Conservation (phyloP, 352 stramenopile species). For the Phytopythium montanum region DNA sequence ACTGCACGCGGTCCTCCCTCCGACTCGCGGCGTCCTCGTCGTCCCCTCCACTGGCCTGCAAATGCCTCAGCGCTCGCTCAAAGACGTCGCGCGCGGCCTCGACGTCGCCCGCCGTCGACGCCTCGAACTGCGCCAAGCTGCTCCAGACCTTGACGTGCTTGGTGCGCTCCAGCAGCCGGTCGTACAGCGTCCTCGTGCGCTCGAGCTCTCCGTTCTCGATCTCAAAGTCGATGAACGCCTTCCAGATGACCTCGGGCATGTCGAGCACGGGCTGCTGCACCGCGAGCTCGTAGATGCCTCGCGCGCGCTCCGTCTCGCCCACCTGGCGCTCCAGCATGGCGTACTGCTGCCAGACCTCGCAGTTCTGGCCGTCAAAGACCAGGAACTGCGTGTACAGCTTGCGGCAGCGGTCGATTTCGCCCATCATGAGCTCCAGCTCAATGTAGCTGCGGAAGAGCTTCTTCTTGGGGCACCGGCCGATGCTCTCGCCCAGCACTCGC, state of each 20-base stretch:
- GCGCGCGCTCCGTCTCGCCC: conserved; percentile 91
- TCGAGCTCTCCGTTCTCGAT: conserved; percentile 83
- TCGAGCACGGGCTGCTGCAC: conserved; percentile 94
- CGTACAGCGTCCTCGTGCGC: conserved; percentile 92
- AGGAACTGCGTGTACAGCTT: conserved; percentile 88
- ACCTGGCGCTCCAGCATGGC: conserved; percentile 95
- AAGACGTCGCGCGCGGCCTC: conserved; percentile 88
- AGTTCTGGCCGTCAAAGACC: conserved; percentile 87
- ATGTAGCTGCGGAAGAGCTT: conserved; percentile 94
- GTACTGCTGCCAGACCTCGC: conserved; percentile 94
- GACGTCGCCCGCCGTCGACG: conserved; percentile 31
- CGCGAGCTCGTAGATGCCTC: conserved; percentile 97
- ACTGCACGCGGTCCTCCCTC: conserved; percentile 95
- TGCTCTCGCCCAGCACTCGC: conserved; percentile 91
- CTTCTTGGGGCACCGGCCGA: conserved; percentile 92
- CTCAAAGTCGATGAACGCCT: conserved; percentile 99
- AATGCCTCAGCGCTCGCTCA: conserved; percentile 86
- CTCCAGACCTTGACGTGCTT: conserved; percentile 98
- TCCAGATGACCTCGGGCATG: conserved; percentile 99
- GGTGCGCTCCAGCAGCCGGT: conserved; percentile 95
- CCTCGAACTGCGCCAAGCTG: conserved; percentile 89
- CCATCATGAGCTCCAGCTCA: conserved; percentile 96
- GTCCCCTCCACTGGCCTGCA: conserved; percentile 73
- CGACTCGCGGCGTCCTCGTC: conserved; percentile 47
- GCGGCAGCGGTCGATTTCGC: conserved; percentile 96